Evolutionary conservation across 441 rosid species (phyloP), one percentile per base, ranked within the genome.

Genomic region (Jatropha multifida): DNA sequence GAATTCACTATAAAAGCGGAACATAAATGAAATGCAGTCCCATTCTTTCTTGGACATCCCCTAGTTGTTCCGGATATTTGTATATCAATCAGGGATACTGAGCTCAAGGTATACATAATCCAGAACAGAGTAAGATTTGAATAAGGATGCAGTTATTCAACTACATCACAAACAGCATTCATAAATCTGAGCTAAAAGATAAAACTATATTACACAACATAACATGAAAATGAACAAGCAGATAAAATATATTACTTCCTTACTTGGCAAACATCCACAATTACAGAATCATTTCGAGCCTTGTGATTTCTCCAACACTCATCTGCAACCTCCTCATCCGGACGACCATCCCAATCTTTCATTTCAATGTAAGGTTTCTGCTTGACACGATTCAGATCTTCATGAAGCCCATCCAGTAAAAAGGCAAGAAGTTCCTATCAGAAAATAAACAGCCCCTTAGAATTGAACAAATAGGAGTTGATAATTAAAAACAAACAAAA

Each of bases 381-480:
- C 80, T 87, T 92, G 73, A 91, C 96, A 71, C 90, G 91, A 77
- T 91, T 91, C 80, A 91, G 77, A 86, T 91, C 96, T 85, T 90
- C 97, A 71, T 92, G 97, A 46, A 92, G 87, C 71, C 93, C 97
- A 88, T 92, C 97, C 83, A 92, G 65, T 79, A 92, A 83, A 83
- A 90, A 92, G 27, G 93, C 86, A 74, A 90, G 92, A 79, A 92
- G 87, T 75, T 90, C 97, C 96, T 91, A 63, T 3, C 59, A 27
- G 58, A 61, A 65, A 52, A 58, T 2, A 56, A 54, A 18, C 4
- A 14, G 49, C 55, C 65, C 26, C 56, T 59, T 38, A 70, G 54
- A 37, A 38, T 42, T 55, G 46, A 52, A 37, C 65, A 41, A n/a
- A 67, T 17, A 0, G 11, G 20, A 5, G 4, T 52, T 18, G 12